A percentile compares a stretch with the other conserved stretches of the same genome.
phyloP scores from a whole-genome alignment of 2,329 filamentous ascomycete species.

The Clarireedia hainanense region DNA sequence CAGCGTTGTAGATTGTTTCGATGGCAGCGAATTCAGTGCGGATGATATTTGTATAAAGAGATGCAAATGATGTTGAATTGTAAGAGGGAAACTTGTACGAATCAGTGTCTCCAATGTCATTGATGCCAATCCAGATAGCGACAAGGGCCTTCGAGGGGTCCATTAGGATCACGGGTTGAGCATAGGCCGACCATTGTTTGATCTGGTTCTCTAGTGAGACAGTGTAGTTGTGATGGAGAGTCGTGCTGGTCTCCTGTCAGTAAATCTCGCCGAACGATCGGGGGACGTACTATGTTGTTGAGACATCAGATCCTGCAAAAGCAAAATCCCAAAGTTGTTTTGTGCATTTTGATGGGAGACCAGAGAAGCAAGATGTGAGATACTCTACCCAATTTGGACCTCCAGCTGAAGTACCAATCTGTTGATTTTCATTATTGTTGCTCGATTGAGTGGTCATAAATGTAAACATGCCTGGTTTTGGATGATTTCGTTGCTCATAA shows the following conservation, averaged over 20 bases:
- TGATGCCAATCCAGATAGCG: conserved; percentile 48
- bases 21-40: conserved; percentile 35
- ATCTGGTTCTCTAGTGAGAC: conserved; percentile 43
- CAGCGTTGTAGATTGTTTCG: conserved; percentile 33
- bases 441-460: conserved; percentile 22
- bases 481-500: conserved; percentile 41
- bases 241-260: conserved; percentile 29
- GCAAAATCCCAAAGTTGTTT: conserved; percentile 49
- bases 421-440: background rate
- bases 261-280: too few relatives aligned
- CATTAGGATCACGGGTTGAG: conserved; percentile 15
- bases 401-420: conserved; percentile 5
- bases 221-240: conserved; percentile 44
- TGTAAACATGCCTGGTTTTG: conserved; percentile 35
- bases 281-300: conserved; percentile 16
- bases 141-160: conserved; percentile 36
- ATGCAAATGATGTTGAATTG: conserved; percentile 34
- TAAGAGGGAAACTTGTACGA: conserved; percentile 34
- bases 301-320: conserved; percentile 45
- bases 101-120: conserved; percentile 45
- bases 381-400: conserved; percentile 42
- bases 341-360: conserved; percentile 37
- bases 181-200: conserved; percentile 39
- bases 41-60: conserved; percentile 38
- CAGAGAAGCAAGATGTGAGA: conserved; percentile 42